Evolutionary conservation across 352 stramenopile species (phyloP).

Genomic region (Pythium monospermum): DNA sequence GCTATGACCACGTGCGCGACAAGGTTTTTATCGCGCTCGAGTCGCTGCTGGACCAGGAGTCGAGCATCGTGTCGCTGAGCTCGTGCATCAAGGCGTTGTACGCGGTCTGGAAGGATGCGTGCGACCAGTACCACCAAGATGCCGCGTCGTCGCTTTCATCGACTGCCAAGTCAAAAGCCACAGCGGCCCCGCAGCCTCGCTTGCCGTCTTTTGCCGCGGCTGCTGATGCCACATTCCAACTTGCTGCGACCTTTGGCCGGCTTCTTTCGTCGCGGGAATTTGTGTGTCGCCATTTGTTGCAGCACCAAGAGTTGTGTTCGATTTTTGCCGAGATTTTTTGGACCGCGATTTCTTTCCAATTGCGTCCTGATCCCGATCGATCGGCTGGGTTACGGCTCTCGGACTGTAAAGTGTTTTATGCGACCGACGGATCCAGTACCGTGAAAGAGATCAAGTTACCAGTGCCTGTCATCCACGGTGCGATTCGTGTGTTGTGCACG

Average conservation of each 20-base stretch:
- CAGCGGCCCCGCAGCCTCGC: background rate
- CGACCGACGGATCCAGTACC: constrained; percentile 47
- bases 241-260: constrained; percentile 63
- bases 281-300: constrained; percentile 53
- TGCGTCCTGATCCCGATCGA: constrained; percentile 43
- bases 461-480: constrained; percentile 58
- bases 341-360: constrained; percentile 59
- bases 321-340: constrained; percentile 71
- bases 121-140: background rate
- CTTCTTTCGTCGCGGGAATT: constrained; percentile 65
- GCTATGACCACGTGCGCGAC: constrained; percentile 49
- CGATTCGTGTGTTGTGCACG: constrained; percentile 55
- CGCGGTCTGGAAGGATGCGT: constrained; percentile 52
- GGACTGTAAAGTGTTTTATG: constrained; percentile 80
- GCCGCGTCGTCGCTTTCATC: background rate
- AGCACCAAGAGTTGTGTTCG: constrained; percentile 46
- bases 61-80: constrained; percentile 57
- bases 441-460: constrained; percentile 79
- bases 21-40: constrained; percentile 63
- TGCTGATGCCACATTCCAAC: constrained; percentile 50
- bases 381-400: constrained; percentile 54
- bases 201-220: constrained; percentile 7
- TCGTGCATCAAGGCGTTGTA: constrained; percentile 66
- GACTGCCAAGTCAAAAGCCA: background rate
- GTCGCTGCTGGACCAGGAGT: constrained; percentile 64